These are phyloP conservation scores for Conringia planisiliqua DNA, from an alignment of 345 rosid genomes.

Conservation along the genomic window DNA sequence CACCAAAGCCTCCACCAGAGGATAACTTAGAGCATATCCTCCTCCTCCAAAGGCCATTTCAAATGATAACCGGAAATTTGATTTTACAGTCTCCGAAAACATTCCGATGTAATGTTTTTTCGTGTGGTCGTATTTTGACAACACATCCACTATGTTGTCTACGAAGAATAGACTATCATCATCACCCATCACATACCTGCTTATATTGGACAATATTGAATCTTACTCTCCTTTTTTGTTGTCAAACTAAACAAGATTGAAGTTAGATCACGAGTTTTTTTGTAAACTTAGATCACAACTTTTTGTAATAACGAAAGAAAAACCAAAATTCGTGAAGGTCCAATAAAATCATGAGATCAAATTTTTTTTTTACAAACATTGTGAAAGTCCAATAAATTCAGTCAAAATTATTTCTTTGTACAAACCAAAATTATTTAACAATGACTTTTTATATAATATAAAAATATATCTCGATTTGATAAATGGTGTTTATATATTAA, in stretches of 20 bases:
- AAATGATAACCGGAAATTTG: slow-evolving; percentile 43
- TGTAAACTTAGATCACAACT: not conserved
- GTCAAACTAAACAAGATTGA: not conserved
- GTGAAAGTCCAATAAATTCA: no score
- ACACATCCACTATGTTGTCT: slow-evolving; percentile 46
- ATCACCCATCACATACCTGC: slow-evolving; percentile 50
- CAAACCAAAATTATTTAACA: no score
- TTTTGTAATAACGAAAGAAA: not conserved
- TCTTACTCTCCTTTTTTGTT: not conserved
- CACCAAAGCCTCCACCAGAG: slow-evolving; percentile 42
- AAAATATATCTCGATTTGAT: not conserved
- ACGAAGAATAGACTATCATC: slow-evolving; percentile 51
- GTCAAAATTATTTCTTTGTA: not conserved
- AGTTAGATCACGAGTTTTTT: not conserved
- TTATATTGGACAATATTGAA: not conserved
- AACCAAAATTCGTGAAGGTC: not conserved
- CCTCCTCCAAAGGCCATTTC: slow-evolving; percentile 69
- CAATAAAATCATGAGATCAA: not conserved
- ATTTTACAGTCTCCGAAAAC: slow-evolving; percentile 39
- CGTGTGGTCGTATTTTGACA: slow-evolving; percentile 50
- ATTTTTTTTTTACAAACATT: no score
- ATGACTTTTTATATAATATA: not conserved
- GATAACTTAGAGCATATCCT: slow-evolving; percentile 64
- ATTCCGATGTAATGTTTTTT: slow-evolving; percentile 50
- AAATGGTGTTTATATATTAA: not conserved